Evolutionary conservation across 768 basidiomycete genomes (phyloP).

Genomic region (Leucocoprinus birnbaumii): DNA sequence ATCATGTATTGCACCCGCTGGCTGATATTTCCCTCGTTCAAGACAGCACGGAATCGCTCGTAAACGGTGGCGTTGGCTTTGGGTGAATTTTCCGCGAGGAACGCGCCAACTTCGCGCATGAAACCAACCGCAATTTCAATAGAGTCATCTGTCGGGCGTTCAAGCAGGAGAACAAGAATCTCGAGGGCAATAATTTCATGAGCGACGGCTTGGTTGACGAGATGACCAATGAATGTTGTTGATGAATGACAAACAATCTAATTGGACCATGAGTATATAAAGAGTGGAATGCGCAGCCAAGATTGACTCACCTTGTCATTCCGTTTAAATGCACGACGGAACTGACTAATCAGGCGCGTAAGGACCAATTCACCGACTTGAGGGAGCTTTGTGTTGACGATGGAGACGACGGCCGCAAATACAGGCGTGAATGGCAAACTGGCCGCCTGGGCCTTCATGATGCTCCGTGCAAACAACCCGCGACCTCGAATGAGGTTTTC

Average conservation of each 20-base stretch:
- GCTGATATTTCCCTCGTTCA: slow-evolving; percentile 93
- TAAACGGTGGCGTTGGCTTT: slow-evolving; percentile 94
- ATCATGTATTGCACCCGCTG: slow-evolving; percentile 99
- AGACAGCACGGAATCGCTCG: slow-evolving; percentile 94
- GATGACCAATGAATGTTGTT: slow-evolving; percentile 86
- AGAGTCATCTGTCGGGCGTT: slow-evolving; percentile 94
- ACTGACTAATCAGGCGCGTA: slow-evolving; percentile 89
- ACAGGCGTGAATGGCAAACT: slow-evolving; percentile 98
- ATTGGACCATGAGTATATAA: not conserved
- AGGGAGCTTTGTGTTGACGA: slow-evolving; percentile 96
- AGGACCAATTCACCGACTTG: slow-evolving; percentile 93
- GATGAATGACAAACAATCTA: slow-evolving; percentile 93
- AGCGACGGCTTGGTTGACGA: slow-evolving; percentile 91
- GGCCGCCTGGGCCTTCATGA: slow-evolving; percentile 97
- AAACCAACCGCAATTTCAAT: slow-evolving; percentile 99
- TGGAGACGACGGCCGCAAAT: slow-evolving; percentile 90
- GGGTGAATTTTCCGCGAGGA: slow-evolving; percentile 88
- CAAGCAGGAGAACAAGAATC: slow-evolving; percentile 92
- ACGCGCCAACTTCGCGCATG: slow-evolving; percentile 96
- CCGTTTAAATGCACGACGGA: slow-evolving; percentile 90
- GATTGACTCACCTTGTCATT: slow-evolving; percentile 86
- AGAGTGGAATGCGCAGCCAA: not conserved
- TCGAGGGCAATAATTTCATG: slow-evolving; percentile 94
- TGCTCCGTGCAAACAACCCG: slow-evolving; percentile 87
- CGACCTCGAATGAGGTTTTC: slow-evolving; percentile 94